Conservation (phyloP, 495 filamentous ascomycete genomes). For the Trichoderma orchidacearum region DNA sequence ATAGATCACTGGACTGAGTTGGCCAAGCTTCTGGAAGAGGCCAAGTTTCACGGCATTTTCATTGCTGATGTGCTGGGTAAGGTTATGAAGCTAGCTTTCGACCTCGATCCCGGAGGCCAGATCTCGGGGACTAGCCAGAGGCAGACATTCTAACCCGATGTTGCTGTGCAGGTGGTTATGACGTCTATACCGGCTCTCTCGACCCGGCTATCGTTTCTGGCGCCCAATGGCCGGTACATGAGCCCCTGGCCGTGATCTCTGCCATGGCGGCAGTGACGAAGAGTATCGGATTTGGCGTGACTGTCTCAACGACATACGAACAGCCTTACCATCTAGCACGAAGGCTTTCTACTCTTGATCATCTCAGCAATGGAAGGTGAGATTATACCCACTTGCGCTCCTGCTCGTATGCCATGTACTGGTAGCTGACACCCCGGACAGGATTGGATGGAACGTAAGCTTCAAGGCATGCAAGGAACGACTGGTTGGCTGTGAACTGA, state of each 20-base stretch:
- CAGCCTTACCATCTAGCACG: conserved; percentile 56
- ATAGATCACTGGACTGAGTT: conserved; percentile 43
- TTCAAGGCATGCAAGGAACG: background rate
- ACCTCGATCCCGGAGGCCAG: background rate
- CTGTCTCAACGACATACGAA: conserved; percentile 52
- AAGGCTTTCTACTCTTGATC: conserved; percentile 51
- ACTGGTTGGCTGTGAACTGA: conserved; percentile 4
- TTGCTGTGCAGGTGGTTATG: conserved; percentile 35
- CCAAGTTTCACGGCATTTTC: conserved; percentile 51
- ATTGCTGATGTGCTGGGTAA: conserved; percentile 35
- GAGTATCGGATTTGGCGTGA: conserved; percentile 52
- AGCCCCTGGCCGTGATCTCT: conserved; percentile 28
- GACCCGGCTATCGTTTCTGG: conserved; percentile 35
- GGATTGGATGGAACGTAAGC: conserved; percentile 45
- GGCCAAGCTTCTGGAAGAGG: conserved; percentile 42
- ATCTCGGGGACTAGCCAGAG: background rate
- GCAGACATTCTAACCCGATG: background rate
- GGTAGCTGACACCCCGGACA: conserved; percentile 1
- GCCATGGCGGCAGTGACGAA: conserved; percentile 41
- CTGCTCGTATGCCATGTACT: conserved; percentile 1
- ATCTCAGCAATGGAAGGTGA: conserved; percentile 48
- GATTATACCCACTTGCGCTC: no score
- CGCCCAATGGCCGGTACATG: conserved; percentile 55
- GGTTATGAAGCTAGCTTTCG: background rate
- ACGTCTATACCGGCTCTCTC: conserved; percentile 48